Conservation (phyloP, 768 basidiomycete genomes). For the Cystofilobasidium bisporidii region DNA sequence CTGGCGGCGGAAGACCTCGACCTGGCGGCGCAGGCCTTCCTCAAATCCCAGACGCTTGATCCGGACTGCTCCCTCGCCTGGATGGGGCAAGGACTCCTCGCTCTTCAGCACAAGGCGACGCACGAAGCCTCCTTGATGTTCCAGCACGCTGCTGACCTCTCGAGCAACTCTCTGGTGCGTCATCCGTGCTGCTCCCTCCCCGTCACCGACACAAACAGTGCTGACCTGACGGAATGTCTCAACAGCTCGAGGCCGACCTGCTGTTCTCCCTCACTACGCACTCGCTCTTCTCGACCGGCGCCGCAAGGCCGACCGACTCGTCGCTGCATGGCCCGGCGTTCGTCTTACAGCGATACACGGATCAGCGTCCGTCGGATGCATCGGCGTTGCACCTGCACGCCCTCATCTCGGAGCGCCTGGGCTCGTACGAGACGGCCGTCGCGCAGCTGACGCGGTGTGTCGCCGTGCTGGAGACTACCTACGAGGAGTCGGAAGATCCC, state of each 20-base stretch:
- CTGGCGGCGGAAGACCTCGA: slow-evolving; percentile 66
- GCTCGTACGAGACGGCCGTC: slow-evolving; percentile 55
- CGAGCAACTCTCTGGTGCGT: slow-evolving; percentile 43
- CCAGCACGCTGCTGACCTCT: slow-evolving; percentile 39
- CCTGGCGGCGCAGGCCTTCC: slow-evolving; percentile 74
- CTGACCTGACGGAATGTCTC: background rate
- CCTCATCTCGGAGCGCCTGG: slow-evolving; percentile 74
- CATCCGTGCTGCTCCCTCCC: slow-evolving; percentile 52
- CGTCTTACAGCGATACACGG: slow-evolving; percentile 64
- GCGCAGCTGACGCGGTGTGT: slow-evolving; percentile 56
- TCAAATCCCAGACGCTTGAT: slow-evolving; percentile 80
- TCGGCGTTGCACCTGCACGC: slow-evolving; percentile 72
- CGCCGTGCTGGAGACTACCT: slow-evolving; percentile 65
- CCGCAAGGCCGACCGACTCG: slow-evolving; percentile 38
- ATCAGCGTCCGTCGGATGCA: slow-evolving; percentile 57
- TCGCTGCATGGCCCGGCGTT: slow-evolving; percentile 68
- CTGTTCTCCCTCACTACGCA: slow-evolving; percentile 61
- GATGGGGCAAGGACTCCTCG: slow-evolving; percentile 60
- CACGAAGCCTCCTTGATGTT: slow-evolving; percentile 54
- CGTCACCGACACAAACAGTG: slow-evolving; percentile 33
- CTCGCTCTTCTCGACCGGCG: slow-evolving; percentile 35
- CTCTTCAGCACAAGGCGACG: slow-evolving; percentile 41
- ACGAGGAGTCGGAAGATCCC: slow-evolving; percentile 77
- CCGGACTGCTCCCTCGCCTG: slow-evolving; percentile 81
- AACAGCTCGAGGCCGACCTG: slow-evolving; percentile 69